Percentiles rank a stretch among this genome's conserved stretches.
Conservation (phyloP, 306 rosid genomes). For the Acacia melanoxylon region DNA sequence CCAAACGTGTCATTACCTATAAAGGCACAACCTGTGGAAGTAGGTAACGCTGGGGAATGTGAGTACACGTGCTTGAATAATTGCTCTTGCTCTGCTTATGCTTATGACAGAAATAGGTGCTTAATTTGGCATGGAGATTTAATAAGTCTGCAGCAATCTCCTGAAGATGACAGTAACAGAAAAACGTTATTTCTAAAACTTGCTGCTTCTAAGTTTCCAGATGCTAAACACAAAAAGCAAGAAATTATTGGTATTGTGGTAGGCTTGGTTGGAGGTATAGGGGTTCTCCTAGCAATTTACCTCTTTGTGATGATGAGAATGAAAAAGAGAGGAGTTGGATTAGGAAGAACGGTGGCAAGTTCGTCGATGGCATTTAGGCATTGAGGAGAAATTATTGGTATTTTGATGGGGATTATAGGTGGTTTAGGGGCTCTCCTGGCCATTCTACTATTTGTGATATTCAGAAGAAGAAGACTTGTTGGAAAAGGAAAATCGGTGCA, state of each 20-base stretch:
- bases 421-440: neutral
- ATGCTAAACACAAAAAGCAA: conserved; percentile 39
- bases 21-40: conserved; percentile 18
- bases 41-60: conserved; percentile 42
- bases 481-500: neutral
- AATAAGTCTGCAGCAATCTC: conserved; percentile 52
- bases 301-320: conserved; percentile 34
- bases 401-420: neutral
- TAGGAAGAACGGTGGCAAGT: neutral
- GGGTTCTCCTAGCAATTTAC: conserved; percentile 40
- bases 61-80: conserved; percentile 43
- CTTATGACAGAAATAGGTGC: conserved; percentile 41
- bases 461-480: neutral
- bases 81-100: conserved; percentile 64
- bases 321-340: neutral
- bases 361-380: neutral
- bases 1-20: conserved; percentile 42
- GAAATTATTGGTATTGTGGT: conserved; percentile 41
- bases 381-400: neutral
- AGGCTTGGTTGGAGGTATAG: conserved; percentile 45
- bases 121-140: conserved; percentile 58
- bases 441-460: neutral
- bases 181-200: conserved; percentile 51
- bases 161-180: conserved; percentile 36
- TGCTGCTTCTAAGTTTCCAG: conserved; percentile 68